Conservation (phyloP, 768 basidiomycete genomes). For the Xerocomellus intermedius region DNA sequence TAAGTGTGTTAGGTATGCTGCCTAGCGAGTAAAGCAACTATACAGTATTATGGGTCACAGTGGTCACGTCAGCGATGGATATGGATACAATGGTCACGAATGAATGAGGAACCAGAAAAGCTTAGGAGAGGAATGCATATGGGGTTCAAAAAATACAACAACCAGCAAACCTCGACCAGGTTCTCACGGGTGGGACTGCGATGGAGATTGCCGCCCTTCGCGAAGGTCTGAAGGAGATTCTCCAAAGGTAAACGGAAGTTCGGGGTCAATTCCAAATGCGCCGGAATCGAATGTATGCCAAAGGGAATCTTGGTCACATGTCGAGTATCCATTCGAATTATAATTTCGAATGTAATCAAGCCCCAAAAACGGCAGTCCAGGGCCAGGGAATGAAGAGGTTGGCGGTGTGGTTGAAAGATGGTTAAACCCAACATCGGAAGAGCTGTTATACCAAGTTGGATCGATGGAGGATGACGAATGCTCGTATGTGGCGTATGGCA, state of each 20-base stretch:
- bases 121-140: slow-evolving; percentile 13
- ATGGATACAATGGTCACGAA: slow-evolving; percentile 32
- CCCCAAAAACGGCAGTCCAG: slow-evolving; percentile 81
- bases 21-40: slow-evolving; percentile 25
- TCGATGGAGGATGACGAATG: slow-evolving; percentile 41
- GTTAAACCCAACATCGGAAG: slow-evolving; percentile 40
- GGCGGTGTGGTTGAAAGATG: slow-evolving; percentile 59
- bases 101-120: slow-evolving; percentile 2
- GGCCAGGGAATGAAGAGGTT: slow-evolving; percentile 61
- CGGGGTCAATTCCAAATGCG: slow-evolving; percentile 75
- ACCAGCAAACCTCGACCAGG: neutral
- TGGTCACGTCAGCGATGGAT: slow-evolving; percentile 22
- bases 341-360: slow-evolving; percentile 84
- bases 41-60: slow-evolving; percentile 22
- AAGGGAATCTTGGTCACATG: slow-evolving; percentile 40
- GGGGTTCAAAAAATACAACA: slow-evolving; percentile 12
- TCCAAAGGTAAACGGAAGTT: slow-evolving; percentile 64
- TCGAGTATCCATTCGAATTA: slow-evolving; percentile 43
- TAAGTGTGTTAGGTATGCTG: slow-evolving; percentile 29
- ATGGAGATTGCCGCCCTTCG: slow-evolving; percentile 30
- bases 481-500: slow-evolving; percentile 47
- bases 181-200: slow-evolving; percentile 22
- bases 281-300: slow-evolving; percentile 69
- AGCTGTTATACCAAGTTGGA: slow-evolving; percentile 33
- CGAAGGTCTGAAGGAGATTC: slow-evolving; percentile 33